These are phyloP conservation scores for Nemania diffusa DNA, from an alignment of 2,329 filamentous ascomycete species.

Conservation along the genomic window DNA sequence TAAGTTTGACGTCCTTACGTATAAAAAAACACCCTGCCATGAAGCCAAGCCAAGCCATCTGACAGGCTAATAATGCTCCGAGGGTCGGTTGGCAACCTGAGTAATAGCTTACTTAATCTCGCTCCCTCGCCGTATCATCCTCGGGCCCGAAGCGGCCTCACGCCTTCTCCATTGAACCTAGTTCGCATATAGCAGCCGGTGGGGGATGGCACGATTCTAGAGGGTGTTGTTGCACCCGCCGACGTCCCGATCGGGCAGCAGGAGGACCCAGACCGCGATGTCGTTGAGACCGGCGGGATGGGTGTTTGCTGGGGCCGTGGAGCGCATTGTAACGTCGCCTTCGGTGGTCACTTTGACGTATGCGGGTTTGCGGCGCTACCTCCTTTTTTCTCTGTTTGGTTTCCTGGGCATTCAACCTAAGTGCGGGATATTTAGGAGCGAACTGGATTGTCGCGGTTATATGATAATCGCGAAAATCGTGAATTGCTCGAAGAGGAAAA, in stretches of 20 bases:
- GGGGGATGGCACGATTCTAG: background rate
- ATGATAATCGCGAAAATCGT: background rate
- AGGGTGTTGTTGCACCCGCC: background rate
- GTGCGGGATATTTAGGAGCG: background rate
- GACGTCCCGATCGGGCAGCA: conserved; percentile 6
- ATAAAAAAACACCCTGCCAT: no score
- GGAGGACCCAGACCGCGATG: background rate
- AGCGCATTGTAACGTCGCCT: conserved; percentile 10
- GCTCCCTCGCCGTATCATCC: conserved; percentile 5
- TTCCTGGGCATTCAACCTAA: background rate
- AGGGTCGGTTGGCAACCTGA: background rate
- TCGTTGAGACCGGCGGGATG: background rate
- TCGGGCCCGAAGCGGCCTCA: background rate
- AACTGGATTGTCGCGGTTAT: background rate
- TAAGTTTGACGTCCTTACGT: no score
- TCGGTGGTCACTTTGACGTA: background rate
- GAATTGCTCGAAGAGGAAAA: conserved; percentile 17
- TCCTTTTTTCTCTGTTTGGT: background rate
- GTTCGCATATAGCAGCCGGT: background rate
- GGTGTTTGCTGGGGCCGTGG: background rate
- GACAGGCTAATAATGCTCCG: background rate
- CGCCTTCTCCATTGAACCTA: conserved; percentile 8
- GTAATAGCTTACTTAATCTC: conserved; percentile 4
- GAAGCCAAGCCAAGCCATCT: no score
- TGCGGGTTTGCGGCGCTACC: background rate